A percentile compares a stretch with the other conserved stretches of the same genome.
These are phyloP conservation scores for Vararia minispora DNA, from an alignment of 768 basidiomycete genomes.

Conservation along the genomic window DNA sequence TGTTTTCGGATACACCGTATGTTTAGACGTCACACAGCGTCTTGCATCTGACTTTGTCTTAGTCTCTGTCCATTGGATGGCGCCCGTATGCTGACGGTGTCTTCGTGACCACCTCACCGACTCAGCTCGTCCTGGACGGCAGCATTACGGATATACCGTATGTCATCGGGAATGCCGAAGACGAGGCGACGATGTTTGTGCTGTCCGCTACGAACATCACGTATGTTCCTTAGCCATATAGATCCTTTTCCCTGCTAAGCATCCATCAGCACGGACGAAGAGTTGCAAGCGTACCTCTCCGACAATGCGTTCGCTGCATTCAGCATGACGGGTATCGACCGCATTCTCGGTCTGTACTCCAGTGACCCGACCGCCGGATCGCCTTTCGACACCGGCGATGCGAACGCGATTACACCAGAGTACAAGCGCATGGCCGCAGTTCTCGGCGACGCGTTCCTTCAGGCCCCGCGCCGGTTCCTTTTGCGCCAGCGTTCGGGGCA, in stretches of 20 bases:
- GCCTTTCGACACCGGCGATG: slow-evolving; percentile 5
- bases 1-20: not conserved
- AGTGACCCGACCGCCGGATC: not conserved
- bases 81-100: slow-evolving; percentile 8
- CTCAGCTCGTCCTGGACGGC: slow-evolving; percentile 2
- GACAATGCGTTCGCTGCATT: not conserved
- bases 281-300: not conserved
- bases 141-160: slow-evolving; percentile 7
- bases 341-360: not conserved
- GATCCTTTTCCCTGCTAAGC: too few species aligned
- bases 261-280: not conserved
- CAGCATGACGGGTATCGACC: not conserved
- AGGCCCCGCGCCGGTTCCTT: slow-evolving; percentile 18
- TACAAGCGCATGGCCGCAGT: slow-evolving; percentile 22
- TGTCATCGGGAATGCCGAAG: slow-evolving; percentile 7
- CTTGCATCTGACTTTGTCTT: not conserved
- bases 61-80: slow-evolving; percentile 3
- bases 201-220: not conserved
- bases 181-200: slow-evolving; percentile 10
- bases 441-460: slow-evolving; percentile 18
- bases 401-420: slow-evolving; percentile 7
- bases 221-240: not conserved
- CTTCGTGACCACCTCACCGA: slow-evolving; percentile 8
- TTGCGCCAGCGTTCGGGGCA: slow-evolving; percentile 12
- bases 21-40: too few species aligned